Evolutionary conservation across 2,329 filamentous ascomycete species (phyloP).

Genomic region (Trichoderma endophyticum): DNA sequence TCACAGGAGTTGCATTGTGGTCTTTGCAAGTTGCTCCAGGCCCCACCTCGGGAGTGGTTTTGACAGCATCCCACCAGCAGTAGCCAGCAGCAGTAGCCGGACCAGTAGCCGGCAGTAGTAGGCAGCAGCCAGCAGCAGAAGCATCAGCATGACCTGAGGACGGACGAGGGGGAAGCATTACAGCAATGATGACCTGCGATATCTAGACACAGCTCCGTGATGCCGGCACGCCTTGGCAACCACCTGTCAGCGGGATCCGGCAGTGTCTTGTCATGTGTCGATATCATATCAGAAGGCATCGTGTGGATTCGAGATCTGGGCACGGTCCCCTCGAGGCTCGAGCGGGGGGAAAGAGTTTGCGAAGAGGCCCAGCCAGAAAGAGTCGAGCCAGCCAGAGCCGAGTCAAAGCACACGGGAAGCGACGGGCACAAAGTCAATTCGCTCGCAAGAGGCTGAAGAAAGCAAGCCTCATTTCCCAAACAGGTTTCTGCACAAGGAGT

Average conservation of each 20-base stretch:
- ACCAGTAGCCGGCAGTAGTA: background rate
- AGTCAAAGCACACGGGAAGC: background rate
- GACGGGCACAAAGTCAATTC: background rate
- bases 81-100: background rate
- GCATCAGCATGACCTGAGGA: background rate
- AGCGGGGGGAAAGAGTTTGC: slow-evolving; percentile 6
- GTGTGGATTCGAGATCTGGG: background rate
- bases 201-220: background rate
- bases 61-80: slow-evolving; percentile 10
- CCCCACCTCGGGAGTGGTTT: slow-evolving; percentile 13
- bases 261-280: background rate
- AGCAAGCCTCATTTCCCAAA: slow-evolving; percentile 14
- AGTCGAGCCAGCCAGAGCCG: background rate
- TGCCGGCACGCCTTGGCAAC: background rate
- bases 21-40: background rate
- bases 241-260: background rate
- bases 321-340: background rate
- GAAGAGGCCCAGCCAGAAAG: background rate
- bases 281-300: background rate
- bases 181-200: slow-evolving; percentile 1
- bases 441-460: background rate
- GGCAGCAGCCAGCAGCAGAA: background rate
- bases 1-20: background rate
- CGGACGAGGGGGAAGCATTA: background rate
- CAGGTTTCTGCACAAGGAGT: slow-evolving; percentile 6